Evolutionary conservation across 306 rosid species (phyloP), one percentile per base, ranked within the genome.

Genomic region (Hylodesmum podocarpum): DNA sequence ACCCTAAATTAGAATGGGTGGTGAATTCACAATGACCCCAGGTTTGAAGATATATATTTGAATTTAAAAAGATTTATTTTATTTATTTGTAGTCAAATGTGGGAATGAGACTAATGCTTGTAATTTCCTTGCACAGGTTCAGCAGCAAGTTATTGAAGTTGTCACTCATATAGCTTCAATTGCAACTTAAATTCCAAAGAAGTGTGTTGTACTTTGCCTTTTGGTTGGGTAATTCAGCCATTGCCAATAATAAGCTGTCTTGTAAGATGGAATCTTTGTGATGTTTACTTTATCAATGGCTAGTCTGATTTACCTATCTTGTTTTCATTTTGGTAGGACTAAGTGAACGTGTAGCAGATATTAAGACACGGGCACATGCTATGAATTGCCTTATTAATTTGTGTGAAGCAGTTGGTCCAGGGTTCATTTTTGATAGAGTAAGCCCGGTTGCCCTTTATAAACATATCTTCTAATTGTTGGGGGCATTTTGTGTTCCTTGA

Each of bases 21-120:
- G 89, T 53, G 99, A 96, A 84, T 93, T n/a, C n/a, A 96, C 81
- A 96, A 96, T 82, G 99, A 93, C 88, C 99, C n/a, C n/a, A 96
- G 98, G 99, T 93, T 83, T n/a, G n/a, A n/a, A 57, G 64, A 28
- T 63, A 28, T 62, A 72, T 79, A 54, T 34, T 77, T 76, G 50
- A 41, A 43, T 66, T 73, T 46, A 33, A 4, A 31, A 22, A 69
- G 46, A 37, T 82, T 57, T 57, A 3, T 57, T 8, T 78, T 39
- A 5, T 40, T 8, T 62, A 54, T 80, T 81, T 14, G 33, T 71
- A 10, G 28, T 29, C 36, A 25, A 31, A 73, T 68, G 47, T 29
- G n/a, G 22, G 77, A 61, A 39, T 8, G 43, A 64, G 29, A 55
- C 64, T 44, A 55, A 50, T 54, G 69, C 58, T 25, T 80, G 69